Evolutionary conservation across 192 early-diverging fungal genomes (phyloP), one percentile per base, ranked within the genome.

Genomic region (Umbelopsis isabellina): DNA sequence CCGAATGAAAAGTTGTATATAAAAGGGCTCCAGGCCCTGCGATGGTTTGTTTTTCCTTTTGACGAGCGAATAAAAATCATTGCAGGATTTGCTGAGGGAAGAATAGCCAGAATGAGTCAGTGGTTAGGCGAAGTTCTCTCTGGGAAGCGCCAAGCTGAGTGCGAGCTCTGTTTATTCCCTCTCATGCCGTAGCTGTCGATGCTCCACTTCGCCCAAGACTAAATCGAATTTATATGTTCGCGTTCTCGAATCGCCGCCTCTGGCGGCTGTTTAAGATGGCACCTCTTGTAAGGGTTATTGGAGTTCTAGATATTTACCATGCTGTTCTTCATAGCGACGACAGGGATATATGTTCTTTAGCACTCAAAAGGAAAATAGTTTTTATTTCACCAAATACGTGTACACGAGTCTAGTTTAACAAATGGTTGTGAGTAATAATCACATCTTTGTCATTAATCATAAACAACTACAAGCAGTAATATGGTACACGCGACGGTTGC

Each of bases 71-170:
- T 61, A 3, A 33, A 61, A 61, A 61, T 33, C 55, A 61, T 61
- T n/a, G n/a, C 55, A 27, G 37, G 55, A 35, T 61, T 22, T 35
- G 55, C 55, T 30, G 30, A 61, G 18, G 12, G 55, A 18, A 37
- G 25, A 25, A 27, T 30, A 15, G 9, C 33, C 30, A 35, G 27
- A 61, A 30, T 61, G 30, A 27, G 12, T 6, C 55, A 8, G 55
- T 35, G 27, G 55, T 25, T 61, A 61, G 27, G 30, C 55, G 30
- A 61, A 61, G 55, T 61, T 61, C 55, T 61, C 55, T 61, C 55
- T 58, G 53, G 55, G 55, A 61, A 61, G 27, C 55, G 55, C 30
- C 15, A 15, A 25, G 55, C 33, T 16, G 9, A 61, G 55, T 35
- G 55, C 18, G 55, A 61, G 12, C 55, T 30, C 27, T 61, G 30